phyloP scores from a whole-genome alignment of 2,329 filamentous ascomycete genomes.

The Fusarium foetens region DNA sequence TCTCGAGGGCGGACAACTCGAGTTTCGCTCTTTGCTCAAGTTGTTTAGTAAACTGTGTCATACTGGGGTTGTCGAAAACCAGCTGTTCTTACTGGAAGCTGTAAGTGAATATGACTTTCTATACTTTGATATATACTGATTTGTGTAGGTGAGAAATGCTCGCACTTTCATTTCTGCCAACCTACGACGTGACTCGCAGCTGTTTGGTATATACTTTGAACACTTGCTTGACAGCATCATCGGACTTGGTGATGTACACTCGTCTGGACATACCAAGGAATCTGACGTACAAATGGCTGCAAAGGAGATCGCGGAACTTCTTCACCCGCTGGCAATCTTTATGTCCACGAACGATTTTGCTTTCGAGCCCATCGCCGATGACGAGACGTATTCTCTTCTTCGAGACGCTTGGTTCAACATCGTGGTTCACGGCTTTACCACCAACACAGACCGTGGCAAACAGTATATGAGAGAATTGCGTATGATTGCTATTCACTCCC shows the following conservation, averaged over 20 bases:
- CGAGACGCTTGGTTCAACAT: conserved; percentile 99
- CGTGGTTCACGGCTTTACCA: conserved; percentile 88
- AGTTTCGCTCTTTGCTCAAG: conserved; percentile 88
- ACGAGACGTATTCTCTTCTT: conserved; percentile 77
- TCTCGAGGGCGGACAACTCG: conserved; percentile 78
- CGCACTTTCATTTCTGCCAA: conserved; percentile 80
- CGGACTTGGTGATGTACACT: conserved; percentile 87
- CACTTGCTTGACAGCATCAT: conserved; percentile 88
- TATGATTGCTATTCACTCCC: conserved; percentile 86
- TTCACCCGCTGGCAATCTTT: conserved; percentile 87
- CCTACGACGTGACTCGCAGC: conserved; percentile 73
- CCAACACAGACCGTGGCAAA: conserved; percentile 77
- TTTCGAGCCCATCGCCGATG: conserved; percentile 62
- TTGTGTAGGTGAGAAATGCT: conserved; percentile 74
- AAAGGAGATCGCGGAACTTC: conserved; percentile 85
- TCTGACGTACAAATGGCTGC: conserved; percentile 85
- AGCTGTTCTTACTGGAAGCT: conserved; percentile 74
- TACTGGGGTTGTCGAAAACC: conserved; percentile 76
- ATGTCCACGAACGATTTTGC: conserved; percentile 74
- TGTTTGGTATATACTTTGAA: conserved; percentile 85
- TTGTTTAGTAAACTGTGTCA: conserved; percentile 81
- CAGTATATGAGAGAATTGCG: conserved; percentile 81
- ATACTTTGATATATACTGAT: conserved; percentile 24
- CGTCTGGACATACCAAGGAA: conserved; percentile 76
- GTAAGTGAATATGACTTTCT: conserved; percentile 58